phyloP scores from a whole-genome alignment of 257 asterid genomes.

The Fraxinus quadrangulata region DNA sequence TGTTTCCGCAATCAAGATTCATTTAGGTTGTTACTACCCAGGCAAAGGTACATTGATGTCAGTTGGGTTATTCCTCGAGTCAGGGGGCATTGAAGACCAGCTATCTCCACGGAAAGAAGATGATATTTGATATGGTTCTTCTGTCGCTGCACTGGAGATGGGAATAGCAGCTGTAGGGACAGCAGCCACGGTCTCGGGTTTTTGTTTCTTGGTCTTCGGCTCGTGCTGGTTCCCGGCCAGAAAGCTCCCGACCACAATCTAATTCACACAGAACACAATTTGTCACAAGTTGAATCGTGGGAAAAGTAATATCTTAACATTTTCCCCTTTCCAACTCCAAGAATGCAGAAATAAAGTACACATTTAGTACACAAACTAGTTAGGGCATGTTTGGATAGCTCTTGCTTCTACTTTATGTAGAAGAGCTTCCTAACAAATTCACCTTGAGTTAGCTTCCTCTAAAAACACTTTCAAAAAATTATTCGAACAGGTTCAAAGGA shows the following conservation, averaged over 20 bases:
- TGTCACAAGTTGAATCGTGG: not conserved
- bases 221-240: slow-evolving; percentile 73
- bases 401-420: no score
- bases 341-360: not conserved
- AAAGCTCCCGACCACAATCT: slow-evolving; percentile 94
- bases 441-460: no score
- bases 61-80: slow-evolving; percentile 55
- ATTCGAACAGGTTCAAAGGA: no score
- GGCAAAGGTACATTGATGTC: slow-evolving; percentile 64
- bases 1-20: not conserved
- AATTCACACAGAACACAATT: slow-evolving; percentile 1
- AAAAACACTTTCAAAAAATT: no score
- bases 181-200: slow-evolving; percentile 40
- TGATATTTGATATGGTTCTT: slow-evolving; percentile 48
- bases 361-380: not conserved
- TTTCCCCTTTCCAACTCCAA: not conserved
- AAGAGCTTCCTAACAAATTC: no score
- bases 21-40: slow-evolving; percentile 20
- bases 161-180: slow-evolving; percentile 52
- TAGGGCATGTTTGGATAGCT: no score
- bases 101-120: slow-evolving; percentile 69
- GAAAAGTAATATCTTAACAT: not conserved
- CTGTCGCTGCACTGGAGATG: slow-evolving; percentile 51
- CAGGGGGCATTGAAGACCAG: slow-evolving; percentile 59
- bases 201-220: slow-evolving; percentile 67